phyloP scores from a whole-genome alignment of 768 basidiomycete species.

The Sarcodon aspratus region DNA sequence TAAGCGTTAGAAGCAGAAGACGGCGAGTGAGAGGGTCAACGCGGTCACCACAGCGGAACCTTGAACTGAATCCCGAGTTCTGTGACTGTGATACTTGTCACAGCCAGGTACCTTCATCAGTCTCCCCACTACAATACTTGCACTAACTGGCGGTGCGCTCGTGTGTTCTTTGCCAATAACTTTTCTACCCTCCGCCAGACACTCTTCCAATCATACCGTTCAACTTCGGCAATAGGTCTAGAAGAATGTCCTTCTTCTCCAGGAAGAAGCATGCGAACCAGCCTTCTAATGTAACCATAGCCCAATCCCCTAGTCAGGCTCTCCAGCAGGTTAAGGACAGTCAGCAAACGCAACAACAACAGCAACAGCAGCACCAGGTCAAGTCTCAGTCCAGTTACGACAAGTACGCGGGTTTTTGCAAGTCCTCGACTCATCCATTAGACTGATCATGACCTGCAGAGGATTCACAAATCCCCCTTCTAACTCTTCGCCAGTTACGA shows the following conservation, averaged over 20 bases:
- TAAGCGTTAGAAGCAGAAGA: too few relatives aligned
- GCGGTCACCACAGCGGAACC: too few relatives aligned
- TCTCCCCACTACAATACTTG: too few relatives aligned
- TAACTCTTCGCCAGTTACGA: conserved; percentile 12
- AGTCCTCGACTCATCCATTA: conserved; percentile 1
- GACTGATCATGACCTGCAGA: conserved; percentile 3
- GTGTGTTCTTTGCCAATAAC: too few relatives aligned
- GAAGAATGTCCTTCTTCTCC: conserved; percentile 92
- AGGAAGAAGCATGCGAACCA: conserved; percentile 62
- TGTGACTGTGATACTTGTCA: too few relatives aligned
- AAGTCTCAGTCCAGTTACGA: conserved; percentile 19
- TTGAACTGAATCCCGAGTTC: too few relatives aligned
- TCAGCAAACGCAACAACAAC: conserved; percentile 12
- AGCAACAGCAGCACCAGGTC: conserved; percentile 19
- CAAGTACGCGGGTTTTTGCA: conserved; percentile 10
- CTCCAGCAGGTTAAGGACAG: conserved; percentile 32
- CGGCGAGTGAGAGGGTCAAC: too few relatives aligned
- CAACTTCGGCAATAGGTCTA: conserved; percentile 42
- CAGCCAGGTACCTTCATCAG: too few relatives aligned
- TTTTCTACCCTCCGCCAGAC: not conserved
- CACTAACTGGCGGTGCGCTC: too few relatives aligned
- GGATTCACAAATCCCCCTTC: conserved; percentile 5
- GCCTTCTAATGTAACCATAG: conserved; percentile 34
- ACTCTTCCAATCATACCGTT: conserved; percentile 50
- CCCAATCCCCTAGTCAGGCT: conserved; percentile 58